phyloP scores from a whole-genome alignment of 768 basidiomycete genomes.

The Boletus huronensis region DNA sequence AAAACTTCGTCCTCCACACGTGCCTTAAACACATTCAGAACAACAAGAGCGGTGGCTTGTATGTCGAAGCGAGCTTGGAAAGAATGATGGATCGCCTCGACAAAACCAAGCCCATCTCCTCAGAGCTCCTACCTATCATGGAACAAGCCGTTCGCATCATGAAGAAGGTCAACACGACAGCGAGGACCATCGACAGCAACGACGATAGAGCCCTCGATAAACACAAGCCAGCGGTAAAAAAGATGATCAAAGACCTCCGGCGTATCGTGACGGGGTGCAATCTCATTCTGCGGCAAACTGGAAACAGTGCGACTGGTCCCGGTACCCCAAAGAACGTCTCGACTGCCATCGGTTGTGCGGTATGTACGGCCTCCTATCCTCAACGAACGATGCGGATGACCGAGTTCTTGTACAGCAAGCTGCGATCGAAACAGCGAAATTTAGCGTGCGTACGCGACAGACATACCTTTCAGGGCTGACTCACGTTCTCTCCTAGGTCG shows the following conservation, averaged over 20 bases:
- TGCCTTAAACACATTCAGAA: not conserved
- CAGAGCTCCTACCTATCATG: constrained; percentile 9
- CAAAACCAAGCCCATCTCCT: constrained; percentile 14
- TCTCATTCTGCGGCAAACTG: constrained; percentile 17
- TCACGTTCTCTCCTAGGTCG: constrained; percentile 7
- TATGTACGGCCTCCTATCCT: not conserved
- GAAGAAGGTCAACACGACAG: constrained; percentile 1
- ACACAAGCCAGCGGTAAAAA: constrained; percentile 4
- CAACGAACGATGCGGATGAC: not conserved
- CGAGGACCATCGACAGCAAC: constrained; percentile 1
- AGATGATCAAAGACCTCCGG: constrained; percentile 13
- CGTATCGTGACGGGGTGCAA: constrained; percentile 19
- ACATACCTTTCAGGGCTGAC: not conserved
- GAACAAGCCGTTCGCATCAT: not conserved
- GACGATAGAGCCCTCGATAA: constrained; percentile 5
- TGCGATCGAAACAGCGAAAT: constrained; percentile 10
- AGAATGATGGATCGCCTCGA: constrained; percentile 10
- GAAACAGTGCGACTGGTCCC: constrained; percentile 11
- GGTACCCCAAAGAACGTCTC: constrained; percentile 13
- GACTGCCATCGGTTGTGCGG: not conserved
- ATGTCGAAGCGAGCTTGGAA: constrained; percentile 16
- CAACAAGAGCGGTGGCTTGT: constrained; percentile 13
- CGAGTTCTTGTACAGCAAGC: constrained; percentile 3
- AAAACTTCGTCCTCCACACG: not conserved
- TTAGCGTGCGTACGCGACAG: constrained; percentile 1